These are phyloP conservation scores for Hypericum androsaemum DNA, from an alignment of 345 rosid species.

Conservation along the genomic window DNA sequence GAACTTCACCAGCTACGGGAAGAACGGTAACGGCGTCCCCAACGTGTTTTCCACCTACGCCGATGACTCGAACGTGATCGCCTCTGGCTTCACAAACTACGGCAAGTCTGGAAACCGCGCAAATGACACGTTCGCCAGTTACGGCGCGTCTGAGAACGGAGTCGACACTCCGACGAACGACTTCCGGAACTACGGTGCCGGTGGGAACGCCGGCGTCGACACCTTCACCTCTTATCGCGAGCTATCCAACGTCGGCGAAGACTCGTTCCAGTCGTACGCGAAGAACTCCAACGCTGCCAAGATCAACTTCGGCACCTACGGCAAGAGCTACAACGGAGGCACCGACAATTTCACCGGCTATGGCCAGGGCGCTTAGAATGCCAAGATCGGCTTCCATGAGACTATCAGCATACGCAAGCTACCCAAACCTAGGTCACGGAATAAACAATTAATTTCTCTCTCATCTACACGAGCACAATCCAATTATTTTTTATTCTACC, in stretches of 20 bases:
- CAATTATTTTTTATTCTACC: too few species aligned
- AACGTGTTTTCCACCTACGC: slow-evolving; percentile 51
- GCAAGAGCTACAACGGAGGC: slow-evolving; percentile 44
- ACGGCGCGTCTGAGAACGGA: slow-evolving; percentile 22
- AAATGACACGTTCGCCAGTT: slow-evolving; percentile 52
- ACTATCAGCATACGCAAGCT: too few species aligned
- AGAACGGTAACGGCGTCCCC: slow-evolving; percentile 50
- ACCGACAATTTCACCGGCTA: slow-evolving; percentile 51
- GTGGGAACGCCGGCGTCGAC: slow-evolving; percentile 36
- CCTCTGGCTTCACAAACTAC: slow-evolving; percentile 53
- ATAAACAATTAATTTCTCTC: too few species aligned
- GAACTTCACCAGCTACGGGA: slow-evolving; percentile 52
- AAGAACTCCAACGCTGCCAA: slow-evolving; percentile 37
- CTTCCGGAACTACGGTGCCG: slow-evolving; percentile 49
- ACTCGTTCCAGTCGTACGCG: slow-evolving; percentile 52
- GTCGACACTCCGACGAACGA: slow-evolving; percentile 41
- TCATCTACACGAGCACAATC: too few species aligned
- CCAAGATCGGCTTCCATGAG: slow-evolving; percentile 27
- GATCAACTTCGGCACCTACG: slow-evolving; percentile 42
- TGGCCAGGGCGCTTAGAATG: slow-evolving; percentile 32
- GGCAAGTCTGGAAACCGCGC: slow-evolving; percentile 51
- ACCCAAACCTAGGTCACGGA: too few species aligned
- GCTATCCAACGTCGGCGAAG: slow-evolving; percentile 46
- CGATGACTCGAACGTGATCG: slow-evolving; percentile 45
- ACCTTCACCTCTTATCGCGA: slow-evolving; percentile 51